phyloP scores from a whole-genome alignment of 1,284 basidiomycete species.

The Flammula alnicola region DNA sequence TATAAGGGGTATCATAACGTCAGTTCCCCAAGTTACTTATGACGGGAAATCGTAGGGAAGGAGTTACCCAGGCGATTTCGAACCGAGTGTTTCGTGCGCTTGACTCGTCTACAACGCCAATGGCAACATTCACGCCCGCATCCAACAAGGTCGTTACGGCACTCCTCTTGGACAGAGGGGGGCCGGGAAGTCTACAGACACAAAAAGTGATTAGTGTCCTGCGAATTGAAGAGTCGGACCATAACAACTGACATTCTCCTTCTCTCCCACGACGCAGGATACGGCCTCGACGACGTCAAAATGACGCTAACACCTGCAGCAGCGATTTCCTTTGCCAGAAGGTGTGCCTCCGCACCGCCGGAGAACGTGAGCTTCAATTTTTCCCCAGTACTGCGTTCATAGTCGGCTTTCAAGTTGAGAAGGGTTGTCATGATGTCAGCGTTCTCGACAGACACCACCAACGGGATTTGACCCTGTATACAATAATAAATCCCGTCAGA shows the following conservation, averaged over 20 bases:
- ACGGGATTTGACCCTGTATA: slow-evolving; percentile 27
- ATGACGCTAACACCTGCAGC: slow-evolving; percentile 66
- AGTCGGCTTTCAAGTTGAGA: slow-evolving; percentile 61
- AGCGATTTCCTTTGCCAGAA: slow-evolving; percentile 66
- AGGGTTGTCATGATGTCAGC: slow-evolving; percentile 74
- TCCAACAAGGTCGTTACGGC: slow-evolving; percentile 53
- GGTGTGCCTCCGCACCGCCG: slow-evolving; percentile 66
- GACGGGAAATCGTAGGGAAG: background rate
- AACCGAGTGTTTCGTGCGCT: slow-evolving; percentile 62
- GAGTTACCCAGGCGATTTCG: slow-evolving; percentile 62
- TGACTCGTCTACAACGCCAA: slow-evolving; percentile 62
- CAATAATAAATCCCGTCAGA: background rate
- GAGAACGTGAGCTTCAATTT: slow-evolving; percentile 51
- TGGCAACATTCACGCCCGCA: slow-evolving; percentile 64
- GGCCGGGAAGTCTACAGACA: slow-evolving; percentile 56
- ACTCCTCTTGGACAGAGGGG: slow-evolving; percentile 60
- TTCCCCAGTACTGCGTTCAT: slow-evolving; percentile 47
- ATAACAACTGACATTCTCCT: slow-evolving; percentile 49
- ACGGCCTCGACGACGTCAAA: slow-evolving; percentile 54
- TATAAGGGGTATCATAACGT: slow-evolving; percentile 16
- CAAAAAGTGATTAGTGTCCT: no score
- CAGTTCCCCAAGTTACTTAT: no score
- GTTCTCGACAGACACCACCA: slow-evolving; percentile 59
- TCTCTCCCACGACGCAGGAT: slow-evolving; percentile 60
- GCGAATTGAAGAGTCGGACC: background rate